phyloP scores from a whole-genome alignment of 2,329 filamentous ascomycete genomes.

The Stromatinia cepivora region DNA sequence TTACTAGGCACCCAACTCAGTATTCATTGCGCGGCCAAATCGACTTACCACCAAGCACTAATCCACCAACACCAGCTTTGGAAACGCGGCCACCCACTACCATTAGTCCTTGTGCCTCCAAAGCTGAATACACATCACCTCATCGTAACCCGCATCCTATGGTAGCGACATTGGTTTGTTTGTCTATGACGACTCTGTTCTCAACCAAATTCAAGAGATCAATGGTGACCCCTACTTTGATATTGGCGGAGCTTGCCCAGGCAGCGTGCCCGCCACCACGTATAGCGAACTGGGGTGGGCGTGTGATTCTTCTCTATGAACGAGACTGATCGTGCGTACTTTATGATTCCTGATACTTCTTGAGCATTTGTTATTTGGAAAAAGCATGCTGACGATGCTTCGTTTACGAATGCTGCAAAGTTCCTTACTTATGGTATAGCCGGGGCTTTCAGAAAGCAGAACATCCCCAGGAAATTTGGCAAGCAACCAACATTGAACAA shows the following conservation, averaged over 20 bases:
- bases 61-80: conserved; percentile 22
- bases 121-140: conserved; percentile 22
- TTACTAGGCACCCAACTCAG: not conserved
- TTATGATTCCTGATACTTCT: not conserved
- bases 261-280: not conserved
- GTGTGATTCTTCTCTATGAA: not conserved
- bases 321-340: not conserved
- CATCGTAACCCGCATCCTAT: not conserved
- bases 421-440: not conserved
- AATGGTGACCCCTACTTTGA: conserved; percentile 47
- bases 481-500: not conserved
- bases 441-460: not conserved
- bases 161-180: not conserved
- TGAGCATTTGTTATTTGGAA: not conserved
- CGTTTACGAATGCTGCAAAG: not conserved
- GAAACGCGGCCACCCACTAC: conserved; percentile 26
- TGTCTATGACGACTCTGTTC: not conserved
- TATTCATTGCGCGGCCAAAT: not conserved
- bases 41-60: conserved; percentile 22
- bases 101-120: conserved; percentile 20
- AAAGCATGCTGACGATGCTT: not conserved
- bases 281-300: not conserved
- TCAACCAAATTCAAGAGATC: conserved; percentile 20
- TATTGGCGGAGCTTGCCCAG: conserved; percentile 50
- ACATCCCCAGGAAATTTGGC: not conserved